phyloP scores from a whole-genome alignment of 2,329 filamentous ascomycete species.

The Zymoseptoria passerinii region DNA sequence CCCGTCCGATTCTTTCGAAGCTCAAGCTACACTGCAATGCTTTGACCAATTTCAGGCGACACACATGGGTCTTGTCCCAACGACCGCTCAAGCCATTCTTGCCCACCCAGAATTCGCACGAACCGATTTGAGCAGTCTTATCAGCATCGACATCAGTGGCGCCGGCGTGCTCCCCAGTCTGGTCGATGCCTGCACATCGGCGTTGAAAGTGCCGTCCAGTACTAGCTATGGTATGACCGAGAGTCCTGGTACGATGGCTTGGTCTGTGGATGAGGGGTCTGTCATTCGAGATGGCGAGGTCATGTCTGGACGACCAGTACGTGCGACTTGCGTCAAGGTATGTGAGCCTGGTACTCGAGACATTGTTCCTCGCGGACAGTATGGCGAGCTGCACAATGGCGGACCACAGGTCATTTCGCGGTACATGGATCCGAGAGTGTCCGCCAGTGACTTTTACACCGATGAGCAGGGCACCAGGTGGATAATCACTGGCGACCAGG shows the following conservation, averaged over 20 bases:
- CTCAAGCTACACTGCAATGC: constrained; percentile 27
- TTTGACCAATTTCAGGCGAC: constrained; percentile 28
- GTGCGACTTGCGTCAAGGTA: constrained; percentile 32
- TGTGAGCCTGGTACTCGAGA: constrained; percentile 24
- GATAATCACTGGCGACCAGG: constrained; percentile 57
- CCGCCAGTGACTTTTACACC: constrained; percentile 23
- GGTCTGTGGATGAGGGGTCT: constrained; percentile 27
- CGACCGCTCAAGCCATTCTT: constrained; percentile 28
- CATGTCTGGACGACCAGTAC: constrained; percentile 36
- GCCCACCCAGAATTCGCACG: constrained; percentile 24
- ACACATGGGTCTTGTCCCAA: constrained; percentile 28
- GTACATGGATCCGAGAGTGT: constrained; percentile 26
- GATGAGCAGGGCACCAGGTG: constrained; percentile 43
- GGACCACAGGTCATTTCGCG: constrained; percentile 24
- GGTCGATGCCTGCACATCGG: constrained; percentile 22
- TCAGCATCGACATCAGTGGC: constrained; percentile 28
- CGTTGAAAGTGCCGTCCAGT: constrained; percentile 23
- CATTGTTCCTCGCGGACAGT: constrained; percentile 21
- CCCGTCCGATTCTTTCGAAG: constrained; percentile 27
- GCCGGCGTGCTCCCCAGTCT: constrained; percentile 31
- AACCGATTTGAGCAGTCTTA: constrained; percentile 24
- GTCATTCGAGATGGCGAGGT: constrained; percentile 30
- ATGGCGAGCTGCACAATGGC: constrained; percentile 27
- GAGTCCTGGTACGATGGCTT: constrained; percentile 37
- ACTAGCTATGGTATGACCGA: constrained; percentile 42